Percentiles rank a stretch among this genome's conserved stretches.
phyloP scores from a whole-genome alignment of 108 stramenopile species.

The Fragilariopsis cylindrus region DNA sequence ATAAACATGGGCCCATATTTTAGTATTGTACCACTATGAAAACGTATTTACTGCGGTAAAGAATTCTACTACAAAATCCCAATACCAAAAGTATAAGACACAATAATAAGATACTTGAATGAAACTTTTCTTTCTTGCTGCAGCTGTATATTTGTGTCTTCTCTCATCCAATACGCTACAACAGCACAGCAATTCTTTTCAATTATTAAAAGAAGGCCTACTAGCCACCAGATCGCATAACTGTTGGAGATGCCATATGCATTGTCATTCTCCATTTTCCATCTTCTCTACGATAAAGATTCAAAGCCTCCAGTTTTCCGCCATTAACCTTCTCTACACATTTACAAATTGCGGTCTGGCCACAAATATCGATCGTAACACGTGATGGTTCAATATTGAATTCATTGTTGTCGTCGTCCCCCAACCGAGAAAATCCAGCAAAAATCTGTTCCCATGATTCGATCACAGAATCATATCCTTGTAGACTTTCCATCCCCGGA shows the following conservation, averaged over 20 bases:
- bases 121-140: too few species aligned
- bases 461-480: conserved; percentile 23
- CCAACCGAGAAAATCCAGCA: neutral
- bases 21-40: too few species aligned
- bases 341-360: conserved; percentile 33
- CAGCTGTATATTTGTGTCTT: too few species aligned
- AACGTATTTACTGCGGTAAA: too few species aligned
- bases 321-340: conserved; percentile 29
- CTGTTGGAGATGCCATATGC: conserved; percentile 37
- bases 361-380: conserved; percentile 25
- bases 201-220: too few species aligned
- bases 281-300: conserved; percentile 36
- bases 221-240: neutral
- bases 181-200: too few species aligned
- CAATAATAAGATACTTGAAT: too few species aligned
- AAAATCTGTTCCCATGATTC: conserved; percentile 31
- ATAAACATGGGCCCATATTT: too few species aligned
- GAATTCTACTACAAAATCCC: too few species aligned
- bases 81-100: too few species aligned
- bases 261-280: conserved; percentile 39
- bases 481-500: conserved; percentile 23
- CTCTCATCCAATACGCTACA: too few species aligned
- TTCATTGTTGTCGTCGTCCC: neutral
- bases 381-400: conserved; percentile 22
- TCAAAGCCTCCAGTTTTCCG: conserved; percentile 25